Percentiles rank a stretch among this genome's conserved stretches.
Conservation (phyloP, 805 yeast genomes). For the Wickerhamomyces bovis region DNA sequence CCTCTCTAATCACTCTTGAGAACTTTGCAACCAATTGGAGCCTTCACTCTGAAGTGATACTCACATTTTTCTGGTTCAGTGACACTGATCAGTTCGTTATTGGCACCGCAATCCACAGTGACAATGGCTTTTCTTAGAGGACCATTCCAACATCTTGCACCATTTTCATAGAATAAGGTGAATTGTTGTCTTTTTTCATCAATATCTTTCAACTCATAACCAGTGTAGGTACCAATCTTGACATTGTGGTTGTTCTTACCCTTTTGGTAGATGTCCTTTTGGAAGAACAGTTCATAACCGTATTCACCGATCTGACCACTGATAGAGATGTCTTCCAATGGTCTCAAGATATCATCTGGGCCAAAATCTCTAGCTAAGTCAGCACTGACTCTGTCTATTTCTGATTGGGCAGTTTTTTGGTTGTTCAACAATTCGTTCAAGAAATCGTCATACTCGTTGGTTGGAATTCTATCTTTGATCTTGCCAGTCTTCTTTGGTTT, state of each 20-base stretch:
- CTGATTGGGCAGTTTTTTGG: conserved; percentile 14
- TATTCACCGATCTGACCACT: conserved; percentile 58
- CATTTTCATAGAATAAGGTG: conserved; percentile 42
- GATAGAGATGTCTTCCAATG: conserved; percentile 46
- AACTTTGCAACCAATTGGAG: conserved; percentile 36
- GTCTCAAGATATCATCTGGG: conserved; percentile 56
- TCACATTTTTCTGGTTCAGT: conserved; percentile 87
- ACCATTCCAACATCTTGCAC: conserved; percentile 92
- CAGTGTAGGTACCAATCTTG: conserved; percentile 41
- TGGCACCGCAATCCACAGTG: conserved; percentile 59
- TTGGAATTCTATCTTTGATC: background rate
- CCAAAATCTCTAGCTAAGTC: conserved; percentile 40
- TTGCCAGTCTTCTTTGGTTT: conserved; percentile 7
- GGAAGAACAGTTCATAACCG: conserved; percentile 56
- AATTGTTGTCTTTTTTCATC: conserved; percentile 29
- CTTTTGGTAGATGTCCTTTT: conserved; percentile 52
- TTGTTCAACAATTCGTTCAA: conserved; percentile 11
- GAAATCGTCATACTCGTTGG: conserved; percentile 1
- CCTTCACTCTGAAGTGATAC: conserved; percentile 46
- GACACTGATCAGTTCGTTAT: conserved; percentile 52
- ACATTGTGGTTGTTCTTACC: conserved; percentile 42
- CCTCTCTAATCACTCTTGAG: background rate
- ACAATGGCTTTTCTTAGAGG: conserved; percentile 71
- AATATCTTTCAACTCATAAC: conserved; percentile 24
- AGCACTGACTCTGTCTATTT: conserved; percentile 3